Evolutionary conservation across 129 eudicot species (phyloP), one percentile per base, ranked within the genome.

Genomic region (Chrysanthemum seticuspe): DNA sequence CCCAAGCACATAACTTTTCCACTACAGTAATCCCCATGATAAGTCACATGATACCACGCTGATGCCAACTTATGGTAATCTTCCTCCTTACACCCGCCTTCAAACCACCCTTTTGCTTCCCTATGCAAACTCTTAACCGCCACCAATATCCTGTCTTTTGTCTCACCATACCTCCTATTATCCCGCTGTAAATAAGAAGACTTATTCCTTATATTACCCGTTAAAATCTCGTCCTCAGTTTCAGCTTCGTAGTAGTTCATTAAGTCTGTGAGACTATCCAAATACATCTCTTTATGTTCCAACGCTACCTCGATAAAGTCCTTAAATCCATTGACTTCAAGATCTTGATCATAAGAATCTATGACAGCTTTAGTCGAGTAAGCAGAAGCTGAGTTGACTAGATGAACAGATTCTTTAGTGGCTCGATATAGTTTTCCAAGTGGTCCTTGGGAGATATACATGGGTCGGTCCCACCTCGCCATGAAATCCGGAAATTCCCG

Each of bases 41-140:
- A 94, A 23, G 99, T 88, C 49, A 90, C 93, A 27, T 86, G 81
- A 75, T 94, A 90, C 99, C 99, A 94, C 0, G 99, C 97, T 0
- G 97, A 77, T 10, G 99, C 97, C 87, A 90, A 15, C 71, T 78
- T 84, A 49, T 72, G 84, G 0, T 68, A 66, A 10, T 84, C 99
- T 5, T 62, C 72, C 72, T 9, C 68, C 40, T 47, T 25, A 70
- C 96, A 85, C 63, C 87, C 71, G 16, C 70, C 67, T 74, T 78
- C 76, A 13, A 94, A 88, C 97, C 96, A 90, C 76, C 81, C 89
- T 66, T 69, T 88, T 2, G 84, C 94, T 36, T 94, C 99, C 82
- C 59, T 86, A 6, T 84, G 86, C 57, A 94, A 40, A 76, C 84
- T 79, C 86, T 86, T 90, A 0, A 85, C 68, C 6, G 99, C 85